Base-by-base conservation (phyloP, 257 asterid genomes). In the Cynanchum wilfordii region DNA sequence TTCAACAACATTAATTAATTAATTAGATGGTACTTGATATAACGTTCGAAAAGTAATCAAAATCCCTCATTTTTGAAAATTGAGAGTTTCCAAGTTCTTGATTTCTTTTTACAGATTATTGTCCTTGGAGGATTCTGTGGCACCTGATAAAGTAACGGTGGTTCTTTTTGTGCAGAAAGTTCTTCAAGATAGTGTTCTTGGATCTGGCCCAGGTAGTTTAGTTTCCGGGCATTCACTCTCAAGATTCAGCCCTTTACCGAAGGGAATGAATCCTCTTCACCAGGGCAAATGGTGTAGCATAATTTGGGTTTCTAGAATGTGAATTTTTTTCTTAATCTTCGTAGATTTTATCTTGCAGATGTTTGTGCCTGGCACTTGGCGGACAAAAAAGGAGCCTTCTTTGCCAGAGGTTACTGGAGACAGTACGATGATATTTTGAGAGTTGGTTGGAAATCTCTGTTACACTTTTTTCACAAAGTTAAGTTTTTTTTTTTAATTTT, bases 11-110 rank as follows among this genome's bases (percentile, higher is more conserved):
- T 52, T 66, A 50, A 78, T 64, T 52, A 27, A 25, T 52, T 66
- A 50, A 75, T 64, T 69, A 73, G 68, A 60, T 81, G 79, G 76
- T 71, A 68, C 56, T 1, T 38, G 44, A 38, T 38, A 38, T 38
- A 42, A 42, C 11, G 7, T 10, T 42, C 47, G 47, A 22, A 45
- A 47, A 20, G 38, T 49, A 42, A 17, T 51, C 19, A 24, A 40
- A 59, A 10, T 50, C 17, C 72, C 73, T 24, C 29, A 7, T 70
- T 60, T 55, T 49, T 51, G 75, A 56, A 57, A 57, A n/a, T 57
- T 75, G n/a, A n/a, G 57, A 16, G 36, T 36, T 70, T 40, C 45
- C 7, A 29, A 70, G 66, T 47, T 55, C 44, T 63, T 63, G 51
- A 33, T 25, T 62, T 51, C 68, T 17, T 36, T 33, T 36, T 52